Conservation (phyloP, 768 basidiomycete genomes). For the Suillus discolor region DNA sequence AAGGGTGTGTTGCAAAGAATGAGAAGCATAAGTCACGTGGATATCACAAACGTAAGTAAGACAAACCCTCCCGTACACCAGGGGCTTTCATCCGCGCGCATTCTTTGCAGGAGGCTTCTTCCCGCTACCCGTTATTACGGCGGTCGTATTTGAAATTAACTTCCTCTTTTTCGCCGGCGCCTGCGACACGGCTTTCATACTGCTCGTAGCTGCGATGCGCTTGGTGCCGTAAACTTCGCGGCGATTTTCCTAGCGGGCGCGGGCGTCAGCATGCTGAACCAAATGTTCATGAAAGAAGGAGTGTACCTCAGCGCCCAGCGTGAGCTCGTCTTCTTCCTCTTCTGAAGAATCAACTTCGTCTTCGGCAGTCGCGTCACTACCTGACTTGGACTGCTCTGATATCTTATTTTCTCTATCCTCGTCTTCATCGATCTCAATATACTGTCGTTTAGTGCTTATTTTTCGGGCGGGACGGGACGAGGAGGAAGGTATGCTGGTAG, state of each 20-base stretch:
- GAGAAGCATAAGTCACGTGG: neutral
- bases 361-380: constrained; percentile 16
- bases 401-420: constrained; percentile 20
- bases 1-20: neutral
- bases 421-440: constrained; percentile 36
- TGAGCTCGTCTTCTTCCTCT: constrained; percentile 60
- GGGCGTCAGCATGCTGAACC: constrained; percentile 4
- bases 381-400: constrained; percentile 15
- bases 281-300: neutral
- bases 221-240: constrained; percentile 37
- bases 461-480: constrained; percentile 24
- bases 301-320: constrained; percentile 61
- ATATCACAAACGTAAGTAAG: neutral
- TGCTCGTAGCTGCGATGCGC: constrained; percentile 22
- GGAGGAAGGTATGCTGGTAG: neutral
- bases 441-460: constrained; percentile 24
- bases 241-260: constrained; percentile 39
- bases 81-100: neutral
- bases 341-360: constrained; percentile 28
- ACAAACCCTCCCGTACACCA: neutral
- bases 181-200: constrained; percentile 12
- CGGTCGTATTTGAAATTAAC: constrained; percentile 2
- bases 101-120: constrained; percentile 2
- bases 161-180: constrained; percentile 28
- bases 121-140: neutral